Percentiles rank a stretch among this genome's conserved stretches.
Conservation (phyloP, 2,329 filamentous ascomycete species). For the Calonectria hongkongensis region DNA sequence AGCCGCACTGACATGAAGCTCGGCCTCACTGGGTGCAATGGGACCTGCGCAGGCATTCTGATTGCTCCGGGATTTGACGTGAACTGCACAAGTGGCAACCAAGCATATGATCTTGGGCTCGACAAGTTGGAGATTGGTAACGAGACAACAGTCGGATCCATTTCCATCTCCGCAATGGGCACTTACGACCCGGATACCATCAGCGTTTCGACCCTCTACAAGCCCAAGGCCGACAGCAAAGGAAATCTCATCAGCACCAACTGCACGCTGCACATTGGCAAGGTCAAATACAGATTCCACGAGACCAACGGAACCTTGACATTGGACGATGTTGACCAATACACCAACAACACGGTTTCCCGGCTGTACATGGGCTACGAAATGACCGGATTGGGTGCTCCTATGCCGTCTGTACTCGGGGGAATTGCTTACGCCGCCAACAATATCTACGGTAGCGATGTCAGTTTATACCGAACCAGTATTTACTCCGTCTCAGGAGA, state of each 20-base stretch:
- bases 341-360: conserved; percentile 12
- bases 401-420: conserved; percentile 5
- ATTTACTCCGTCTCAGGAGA: conserved; percentile 21
- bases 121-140: conserved; percentile 13
- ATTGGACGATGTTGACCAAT: not conserved
- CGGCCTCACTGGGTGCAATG: conserved; percentile 15
- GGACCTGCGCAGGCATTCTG: conserved; percentile 26
- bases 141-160: conserved; percentile 20
- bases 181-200: conserved; percentile 2
- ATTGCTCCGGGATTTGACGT: conserved; percentile 33
- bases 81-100: conserved; percentile 17
- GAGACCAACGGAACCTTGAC: conserved; percentile 27
- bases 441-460: conserved; percentile 21
- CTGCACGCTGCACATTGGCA: conserved; percentile 30
- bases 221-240: not conserved
- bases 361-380: conserved; percentile 13
- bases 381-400: conserved; percentile 10
- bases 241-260: conserved; percentile 30
- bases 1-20: not conserved
- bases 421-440: conserved; percentile 30
- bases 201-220: conserved; percentile 25
- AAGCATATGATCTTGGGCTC: conserved; percentile 5
- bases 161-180: conserved; percentile 4
- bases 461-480: conserved; percentile 18
- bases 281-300: conserved; percentile 26